phyloP scores from a whole-genome alignment of 768 basidiomycete species.

The Boletus vinaceobasis region DNA sequence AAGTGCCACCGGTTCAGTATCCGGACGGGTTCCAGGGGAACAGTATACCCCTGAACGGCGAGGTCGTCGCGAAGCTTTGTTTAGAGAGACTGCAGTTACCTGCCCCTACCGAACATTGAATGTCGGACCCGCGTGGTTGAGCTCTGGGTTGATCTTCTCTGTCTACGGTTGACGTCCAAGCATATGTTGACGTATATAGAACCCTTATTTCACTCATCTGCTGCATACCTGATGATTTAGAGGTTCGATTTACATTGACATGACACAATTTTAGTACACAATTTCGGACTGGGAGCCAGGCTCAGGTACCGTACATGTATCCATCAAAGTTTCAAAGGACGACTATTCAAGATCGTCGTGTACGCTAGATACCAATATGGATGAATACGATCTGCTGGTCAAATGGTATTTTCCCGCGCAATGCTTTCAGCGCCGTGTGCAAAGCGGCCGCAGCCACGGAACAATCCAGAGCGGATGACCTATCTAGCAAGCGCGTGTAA shows the following conservation, averaged over 20 bases:
- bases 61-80: slow-evolving; percentile 58
- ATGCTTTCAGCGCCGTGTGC: background rate
- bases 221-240: background rate
- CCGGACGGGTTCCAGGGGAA: slow-evolving; percentile 91
- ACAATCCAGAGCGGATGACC: background rate
- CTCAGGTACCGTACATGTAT: background rate
- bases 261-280: background rate
- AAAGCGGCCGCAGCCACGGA: background rate
- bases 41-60: slow-evolving; percentile 78
- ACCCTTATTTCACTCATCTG: background rate
- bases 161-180: background rate
- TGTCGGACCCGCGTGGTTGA: background rate
- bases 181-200: too few relatives aligned
- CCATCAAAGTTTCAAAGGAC: background rate
- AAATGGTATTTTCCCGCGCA: slow-evolving; percentile 3
- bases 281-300: background rate
- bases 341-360: background rate
- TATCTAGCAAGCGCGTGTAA: slow-evolving; percentile 6
- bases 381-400: slow-evolving; percentile 7
- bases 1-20: slow-evolving; percentile 63
- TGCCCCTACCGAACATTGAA: background rate
- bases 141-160: background rate
- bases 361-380: background rate
- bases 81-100: slow-evolving; percentile 44
- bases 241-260: background rate